Conservation (phyloP, 192 early-diverging fungal genomes). For the Entophlyctis helioformis region DNA sequence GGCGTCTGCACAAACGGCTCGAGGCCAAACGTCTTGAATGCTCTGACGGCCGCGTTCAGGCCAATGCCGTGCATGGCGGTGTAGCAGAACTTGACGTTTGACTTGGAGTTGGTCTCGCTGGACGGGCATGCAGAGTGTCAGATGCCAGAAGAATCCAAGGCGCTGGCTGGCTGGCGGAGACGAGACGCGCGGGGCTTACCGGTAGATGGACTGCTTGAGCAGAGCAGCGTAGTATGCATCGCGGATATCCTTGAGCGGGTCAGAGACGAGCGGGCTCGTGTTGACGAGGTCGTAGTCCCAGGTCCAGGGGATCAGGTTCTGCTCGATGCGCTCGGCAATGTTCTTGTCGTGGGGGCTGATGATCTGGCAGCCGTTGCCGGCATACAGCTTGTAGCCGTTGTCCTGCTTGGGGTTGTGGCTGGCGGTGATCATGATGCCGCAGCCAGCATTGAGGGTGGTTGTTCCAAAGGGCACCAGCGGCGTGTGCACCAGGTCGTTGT, state of each 20-base stretch:
- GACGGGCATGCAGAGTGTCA: too few relatives aligned
- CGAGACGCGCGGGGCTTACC: neutral
- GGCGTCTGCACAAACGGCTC: slow-evolving; percentile 49
- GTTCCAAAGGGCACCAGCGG: slow-evolving; percentile 87
- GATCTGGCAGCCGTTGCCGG: slow-evolving; percentile 84
- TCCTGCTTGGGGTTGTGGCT: slow-evolving; percentile 90
- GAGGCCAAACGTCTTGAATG: slow-evolving; percentile 59
- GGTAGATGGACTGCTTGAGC: neutral
- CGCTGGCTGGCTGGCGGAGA: neutral
- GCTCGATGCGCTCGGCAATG: slow-evolving; percentile 58
- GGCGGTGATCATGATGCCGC: slow-evolving; percentile 94
- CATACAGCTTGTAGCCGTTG: slow-evolving; percentile 72
- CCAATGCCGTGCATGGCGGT: slow-evolving; percentile 97
- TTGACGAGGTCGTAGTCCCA: slow-evolving; percentile 58
- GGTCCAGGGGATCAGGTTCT: slow-evolving; percentile 53
- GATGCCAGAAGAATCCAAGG: neutral
- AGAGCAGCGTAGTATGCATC: slow-evolving; percentile 56
- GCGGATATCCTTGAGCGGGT: slow-evolving; percentile 47
- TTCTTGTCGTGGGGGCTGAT: slow-evolving; percentile 76
- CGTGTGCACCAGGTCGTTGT: slow-evolving; percentile 63
- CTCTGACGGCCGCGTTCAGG: slow-evolving; percentile 53
- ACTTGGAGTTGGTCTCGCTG: slow-evolving; percentile 30
- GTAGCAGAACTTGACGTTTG: slow-evolving; percentile 62
- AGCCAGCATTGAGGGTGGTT: slow-evolving; percentile 51
- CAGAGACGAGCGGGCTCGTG: slow-evolving; percentile 30